Base-by-base conservation (phyloP, 1,139 yeast species). In the Saccharomycopsis crataegensis region DNA sequence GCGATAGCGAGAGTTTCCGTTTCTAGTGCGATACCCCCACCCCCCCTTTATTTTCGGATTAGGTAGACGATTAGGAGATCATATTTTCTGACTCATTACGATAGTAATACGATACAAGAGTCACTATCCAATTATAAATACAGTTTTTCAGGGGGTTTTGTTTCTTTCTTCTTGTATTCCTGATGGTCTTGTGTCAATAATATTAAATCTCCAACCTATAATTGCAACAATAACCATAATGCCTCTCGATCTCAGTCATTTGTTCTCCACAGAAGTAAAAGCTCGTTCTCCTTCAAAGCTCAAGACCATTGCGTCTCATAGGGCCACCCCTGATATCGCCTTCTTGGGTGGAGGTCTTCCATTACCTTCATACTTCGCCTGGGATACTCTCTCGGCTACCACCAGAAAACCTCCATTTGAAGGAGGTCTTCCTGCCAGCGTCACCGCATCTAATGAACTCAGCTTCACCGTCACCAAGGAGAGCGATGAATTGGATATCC, bases 311-410 rank as follows among this genome's bases (percentile, higher is more conserved):
- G 82, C 84, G 73, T 76, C 75, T 64, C 83, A 83, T 71, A 80
- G 70, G 62, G 70, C 70, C 45, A 70, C 75, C 56, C 89, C 89
- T 38, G 78, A 79, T 34, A 73, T 86, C 66, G 78, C 86, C 49
- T 84, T 84, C 62, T 78, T 86, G 57, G 94, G 93, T 49, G 95
- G 95, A 51, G 95, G 95, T 1, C 77, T 86, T 59, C 95, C 95
- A 7, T 72, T 83, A 60, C 71, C 91, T 2, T 84, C 79, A 59
- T 79, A 82, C 65, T 86, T 86, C 74, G 94, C 95, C 37, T 82
- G 84, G 70, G 84, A 83, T 60, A 75, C 75, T 59, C 64, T 84
- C 41, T 64, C 72, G 31, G 80, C 83, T 28, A 77, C 76, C 51
- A 68, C 82, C 12, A 86, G 87, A 47, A 74, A 77, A 31, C 80